phyloP scores from a whole-genome alignment of 306 rosid species.

The Cicer bijugum region DNA sequence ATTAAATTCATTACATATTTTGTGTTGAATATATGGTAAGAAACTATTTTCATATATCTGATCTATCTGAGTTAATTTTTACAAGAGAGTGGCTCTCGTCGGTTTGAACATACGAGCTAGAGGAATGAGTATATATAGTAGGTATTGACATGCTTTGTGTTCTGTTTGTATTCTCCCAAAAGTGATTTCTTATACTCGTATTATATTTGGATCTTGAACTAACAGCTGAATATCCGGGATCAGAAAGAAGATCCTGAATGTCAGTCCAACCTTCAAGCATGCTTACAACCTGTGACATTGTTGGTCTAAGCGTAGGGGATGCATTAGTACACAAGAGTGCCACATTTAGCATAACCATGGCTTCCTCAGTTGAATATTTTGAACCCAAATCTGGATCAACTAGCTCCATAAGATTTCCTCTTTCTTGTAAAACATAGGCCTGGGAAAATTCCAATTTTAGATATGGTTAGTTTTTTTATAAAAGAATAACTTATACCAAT shows the following conservation, averaged over 20 bases:
- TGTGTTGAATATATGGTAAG: not conserved
- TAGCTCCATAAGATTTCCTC: slow-evolving; percentile 79
- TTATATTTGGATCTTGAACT: slow-evolving; percentile 65
- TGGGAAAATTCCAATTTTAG: slow-evolving; percentile 51
- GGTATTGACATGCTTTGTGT: slow-evolving; percentile 63
- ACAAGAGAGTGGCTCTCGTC: slow-evolving; percentile 51
- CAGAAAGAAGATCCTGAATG: slow-evolving; percentile 75
- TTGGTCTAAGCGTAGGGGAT: slow-evolving; percentile 88
- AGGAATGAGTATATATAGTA: slow-evolving; percentile 55
- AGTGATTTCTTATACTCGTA: slow-evolving; percentile 71
- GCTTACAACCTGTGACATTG: slow-evolving; percentile 87
- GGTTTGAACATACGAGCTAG: slow-evolving; percentile 53
- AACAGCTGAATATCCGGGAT: slow-evolving; percentile 73
- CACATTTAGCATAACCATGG: slow-evolving; percentile 79
- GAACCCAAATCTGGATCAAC: slow-evolving; percentile 90
- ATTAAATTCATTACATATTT: not conserved
- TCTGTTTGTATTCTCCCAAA: slow-evolving; percentile 77
- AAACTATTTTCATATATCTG: slow-evolving; percentile 45
- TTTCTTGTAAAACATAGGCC: slow-evolving; percentile 95
- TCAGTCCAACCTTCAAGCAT: slow-evolving; percentile 93
- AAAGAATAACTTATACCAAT: not conserved
- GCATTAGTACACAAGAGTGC: slow-evolving; percentile 93
- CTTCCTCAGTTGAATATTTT: slow-evolving; percentile 72
- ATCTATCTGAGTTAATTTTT: slow-evolving; percentile 48
- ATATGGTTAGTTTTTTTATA: not conserved